A percentile compares a stretch with the other conserved stretches of the same genome.
phyloP scores from a whole-genome alignment of 169 alveolate species.

The Eimeria maxima region DNA sequence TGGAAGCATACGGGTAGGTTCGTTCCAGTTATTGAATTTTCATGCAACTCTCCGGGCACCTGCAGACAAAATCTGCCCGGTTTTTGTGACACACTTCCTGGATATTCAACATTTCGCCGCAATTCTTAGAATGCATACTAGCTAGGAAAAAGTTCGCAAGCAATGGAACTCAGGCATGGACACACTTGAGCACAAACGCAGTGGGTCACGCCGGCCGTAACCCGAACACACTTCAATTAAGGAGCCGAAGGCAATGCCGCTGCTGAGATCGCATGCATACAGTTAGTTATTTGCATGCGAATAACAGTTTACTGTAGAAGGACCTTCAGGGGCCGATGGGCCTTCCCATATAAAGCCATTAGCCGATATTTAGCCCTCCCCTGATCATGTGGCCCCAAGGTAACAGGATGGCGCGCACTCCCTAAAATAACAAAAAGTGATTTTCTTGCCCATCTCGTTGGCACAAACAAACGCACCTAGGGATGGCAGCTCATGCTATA shows the following conservation, averaged over 20 bases:
- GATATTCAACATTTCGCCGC: background rate
- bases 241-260: background rate
- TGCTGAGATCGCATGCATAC: background rate
- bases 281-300: background rate
- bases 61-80: background rate
- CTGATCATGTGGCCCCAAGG: background rate
- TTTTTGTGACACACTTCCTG: background rate
- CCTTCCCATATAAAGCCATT: background rate
- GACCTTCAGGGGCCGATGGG: background rate
- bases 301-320: background rate
- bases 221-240: background rate
- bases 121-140: background rate
- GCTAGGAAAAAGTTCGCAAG: too few relatives aligned
- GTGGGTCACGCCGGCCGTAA: background rate
- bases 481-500: background rate
- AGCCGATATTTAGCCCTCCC: background rate
- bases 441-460: background rate
- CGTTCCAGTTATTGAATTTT: background rate
- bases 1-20: background rate
- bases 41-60: background rate
- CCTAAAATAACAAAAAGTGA: background rate
- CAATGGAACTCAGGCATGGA: too few relatives aligned
- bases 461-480: background rate
- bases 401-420: background rate
- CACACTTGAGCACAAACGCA: too few relatives aligned